Base-by-base conservation (phyloP, 768 basidiomycete genomes). In the Crepidotus variabilis region DNA sequence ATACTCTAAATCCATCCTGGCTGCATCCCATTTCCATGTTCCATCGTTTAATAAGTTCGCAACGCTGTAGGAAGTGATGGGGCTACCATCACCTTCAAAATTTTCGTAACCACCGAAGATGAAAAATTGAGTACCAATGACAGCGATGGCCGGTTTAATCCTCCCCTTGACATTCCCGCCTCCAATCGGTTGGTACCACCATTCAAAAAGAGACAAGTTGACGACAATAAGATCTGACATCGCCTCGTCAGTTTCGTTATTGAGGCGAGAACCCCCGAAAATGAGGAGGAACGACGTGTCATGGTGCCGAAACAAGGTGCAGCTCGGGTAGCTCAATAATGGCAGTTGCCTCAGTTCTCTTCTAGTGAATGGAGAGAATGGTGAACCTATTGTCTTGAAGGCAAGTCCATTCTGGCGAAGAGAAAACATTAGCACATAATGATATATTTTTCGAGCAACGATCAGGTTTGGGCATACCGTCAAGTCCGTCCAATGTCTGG, bases 21-120 rank as follows among this genome's bases (percentile, higher is more conserved):
- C 21, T 68, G 68, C 69, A 0, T 34, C 50, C 66, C 68, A 71
- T 24, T 18, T 23, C 3, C 39, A 43, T 20, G 13, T 4, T 34
- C 14, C 2, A 18, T 53, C 45, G 1, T 56, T 35, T 0, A 52
- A 51, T 1, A 39, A 33, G 9, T 57, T 55, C 1, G 61, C 61
- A 14, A 69, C 57, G 11, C 57, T 67, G 50, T 63, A 69, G 1
- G 67, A 64, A 3, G 35, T 22, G 2, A 59, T 57, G 8, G 57
- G 39, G 1, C 47, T 24, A 1, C 60, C 39, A 43, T 60, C 54
- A 5, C 55, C 54, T 1, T 50, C 56, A 46, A 60, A 61, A 2
- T 47, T 7, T 8, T 50, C 48, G 20, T 63, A 61, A 0, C 70
- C 67, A 10, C 68, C 67, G 33, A 71, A 71, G 11, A 72, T 60